These are phyloP conservation scores for Boletus subparvulus DNA, from an alignment of 768 basidiomycete genomes.

Conservation along the genomic window DNA sequence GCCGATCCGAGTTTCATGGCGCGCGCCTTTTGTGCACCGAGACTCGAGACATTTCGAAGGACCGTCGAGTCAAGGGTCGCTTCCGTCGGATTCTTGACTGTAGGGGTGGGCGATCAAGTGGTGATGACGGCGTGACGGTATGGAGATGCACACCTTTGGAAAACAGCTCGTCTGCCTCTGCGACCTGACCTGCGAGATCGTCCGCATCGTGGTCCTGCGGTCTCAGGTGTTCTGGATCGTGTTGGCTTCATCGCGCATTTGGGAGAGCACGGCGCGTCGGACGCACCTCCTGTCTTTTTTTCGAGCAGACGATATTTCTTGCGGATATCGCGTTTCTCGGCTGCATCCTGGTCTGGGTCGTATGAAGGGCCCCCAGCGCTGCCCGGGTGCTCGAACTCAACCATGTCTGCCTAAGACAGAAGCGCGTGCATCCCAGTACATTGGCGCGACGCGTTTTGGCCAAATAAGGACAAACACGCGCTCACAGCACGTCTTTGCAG, in stretches of 20 bases:
- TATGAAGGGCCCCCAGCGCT: conserved; percentile 46
- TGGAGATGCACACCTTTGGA: conserved; percentile 47
- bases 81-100: conserved; percentile 81
- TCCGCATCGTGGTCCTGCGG: conserved; percentile 57
- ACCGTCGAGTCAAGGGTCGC: conserved; percentile 88
- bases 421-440: conserved; percentile 11
- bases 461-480: conserved; percentile 24
- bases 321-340: conserved; percentile 72
- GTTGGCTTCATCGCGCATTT: neutral
- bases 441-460: conserved; percentile 22
- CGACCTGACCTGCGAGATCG: conserved; percentile 54
- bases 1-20: conserved; percentile 86
- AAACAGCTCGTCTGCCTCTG: conserved; percentile 61
- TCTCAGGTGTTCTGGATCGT: conserved; percentile 43
- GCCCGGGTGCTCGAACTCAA: conserved; percentile 5
- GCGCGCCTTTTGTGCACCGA: conserved; percentile 85
- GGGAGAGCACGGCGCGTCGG: neutral
- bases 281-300: conserved; percentile 61
- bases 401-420: conserved; percentile 16
- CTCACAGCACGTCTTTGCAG: neutral
- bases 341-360: conserved; percentile 83
- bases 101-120: neutral
- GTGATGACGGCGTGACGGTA: conserved; percentile 1
- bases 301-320: conserved; percentile 70
- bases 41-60: conserved; percentile 71